Percentiles rank a stretch among this genome's conserved stretches.
Conservation (phyloP, 345 rosid genomes). For the Carallia pectinifolia region DNA sequence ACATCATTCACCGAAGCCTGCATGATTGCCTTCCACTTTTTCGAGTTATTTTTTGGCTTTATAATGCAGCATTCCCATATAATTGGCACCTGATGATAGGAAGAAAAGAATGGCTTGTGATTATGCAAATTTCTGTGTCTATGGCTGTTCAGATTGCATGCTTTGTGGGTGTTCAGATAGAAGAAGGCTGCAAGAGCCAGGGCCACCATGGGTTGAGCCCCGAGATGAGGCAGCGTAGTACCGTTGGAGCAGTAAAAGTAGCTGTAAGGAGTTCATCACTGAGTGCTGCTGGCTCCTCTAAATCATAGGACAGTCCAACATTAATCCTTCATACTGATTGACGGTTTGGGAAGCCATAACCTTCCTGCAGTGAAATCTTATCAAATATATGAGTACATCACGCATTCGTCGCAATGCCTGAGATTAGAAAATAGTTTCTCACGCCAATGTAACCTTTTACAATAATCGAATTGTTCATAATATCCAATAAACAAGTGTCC, state of each 20-base stretch:
- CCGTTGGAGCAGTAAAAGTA: conserved; percentile 78
- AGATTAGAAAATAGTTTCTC: too few relatives aligned
- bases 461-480: not conserved
- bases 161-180: conserved; percentile 72
- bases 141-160: conserved; percentile 60
- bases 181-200: conserved; percentile 43
- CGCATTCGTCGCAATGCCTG: not conserved
- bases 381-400: not conserved
- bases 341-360: not conserved
- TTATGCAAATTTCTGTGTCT: not conserved
- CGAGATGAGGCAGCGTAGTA: conserved; percentile 71
- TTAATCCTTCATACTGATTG: conserved; percentile 14
- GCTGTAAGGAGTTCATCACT: conserved; percentile 76
- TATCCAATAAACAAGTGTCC: not conserved
- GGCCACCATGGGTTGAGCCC: conserved; percentile 55
- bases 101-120: too few relatives aligned
- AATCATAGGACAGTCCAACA: conserved; percentile 17
- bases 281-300: conserved; percentile 46
- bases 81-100: too few relatives aligned
- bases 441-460: too few relatives aligned
- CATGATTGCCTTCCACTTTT: too few relatives aligned
- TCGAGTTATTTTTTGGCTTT: too few relatives aligned
- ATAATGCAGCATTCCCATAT: too few relatives aligned
- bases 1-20: too few relatives aligned
- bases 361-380: not conserved